Conservation (phyloP, 495 filamentous ascomycete genomes). For the Aspergillus olivimuriae region DNA sequence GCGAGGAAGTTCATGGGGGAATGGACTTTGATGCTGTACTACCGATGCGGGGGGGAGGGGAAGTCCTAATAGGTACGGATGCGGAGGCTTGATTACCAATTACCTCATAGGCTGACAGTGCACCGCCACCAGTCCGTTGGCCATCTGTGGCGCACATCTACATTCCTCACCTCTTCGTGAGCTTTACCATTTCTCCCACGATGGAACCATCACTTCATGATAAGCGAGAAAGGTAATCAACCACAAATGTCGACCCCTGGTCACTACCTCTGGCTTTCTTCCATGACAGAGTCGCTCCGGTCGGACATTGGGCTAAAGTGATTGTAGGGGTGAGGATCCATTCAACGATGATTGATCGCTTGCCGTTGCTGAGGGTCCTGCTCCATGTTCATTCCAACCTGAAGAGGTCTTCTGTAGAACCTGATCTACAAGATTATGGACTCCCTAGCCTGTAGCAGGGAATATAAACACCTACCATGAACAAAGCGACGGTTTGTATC, state of each 20-base stretch:
- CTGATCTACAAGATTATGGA: background rate
- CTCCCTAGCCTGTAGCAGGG: background rate
- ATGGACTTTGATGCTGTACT: background rate
- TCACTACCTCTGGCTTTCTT: background rate
- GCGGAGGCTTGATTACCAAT: background rate
- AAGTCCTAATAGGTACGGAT: too few relatives aligned
- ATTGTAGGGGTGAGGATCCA: background rate
- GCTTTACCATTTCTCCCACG: background rate
- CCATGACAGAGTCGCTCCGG: background rate
- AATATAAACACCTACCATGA: background rate
- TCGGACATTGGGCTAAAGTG: background rate
- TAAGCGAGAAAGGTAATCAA: background rate
- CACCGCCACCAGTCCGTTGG: too few relatives aligned
- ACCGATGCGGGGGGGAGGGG: background rate
- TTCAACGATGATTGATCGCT: background rate
- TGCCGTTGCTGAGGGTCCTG: background rate
- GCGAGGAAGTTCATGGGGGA: background rate
- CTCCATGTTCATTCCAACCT: background rate
- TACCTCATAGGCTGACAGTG: constrained; percentile 2
- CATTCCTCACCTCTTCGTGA: background rate
- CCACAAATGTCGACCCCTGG: background rate
- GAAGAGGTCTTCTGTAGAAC: background rate
- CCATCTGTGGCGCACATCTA: too few relatives aligned
- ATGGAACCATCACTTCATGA: constrained; percentile 1
- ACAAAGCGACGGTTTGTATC: background rate